Percentiles rank a stretch among this genome's conserved stretches.
Conservation (phyloP, 306 rosid species). For the Betula pendula region DNA sequence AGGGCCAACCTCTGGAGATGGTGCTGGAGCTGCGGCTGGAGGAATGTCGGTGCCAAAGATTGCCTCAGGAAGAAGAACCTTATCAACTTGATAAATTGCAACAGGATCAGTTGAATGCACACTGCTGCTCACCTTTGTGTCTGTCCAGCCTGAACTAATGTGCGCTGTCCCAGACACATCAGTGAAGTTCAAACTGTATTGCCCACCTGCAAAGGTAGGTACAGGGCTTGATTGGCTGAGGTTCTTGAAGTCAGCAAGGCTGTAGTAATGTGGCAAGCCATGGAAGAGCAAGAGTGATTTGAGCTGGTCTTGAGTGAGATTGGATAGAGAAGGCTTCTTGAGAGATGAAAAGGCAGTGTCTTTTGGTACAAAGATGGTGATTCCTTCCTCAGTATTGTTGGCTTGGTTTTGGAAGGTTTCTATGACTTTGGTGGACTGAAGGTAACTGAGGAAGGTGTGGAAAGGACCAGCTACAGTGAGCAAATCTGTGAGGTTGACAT, state of each 20-base stretch:
- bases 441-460: slow-evolving; percentile 69
- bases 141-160: slow-evolving; percentile 74
- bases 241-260: slow-evolving; percentile 69
- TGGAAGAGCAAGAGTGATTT: slow-evolving; percentile 80
- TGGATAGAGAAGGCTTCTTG: slow-evolving; percentile 62
- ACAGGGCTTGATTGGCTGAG: slow-evolving; percentile 60
- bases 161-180: slow-evolving; percentile 65
- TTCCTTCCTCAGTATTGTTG: slow-evolving; percentile 86
- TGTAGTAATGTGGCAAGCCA: slow-evolving; percentile 80
- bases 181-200: slow-evolving; percentile 71
- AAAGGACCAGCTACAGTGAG: slow-evolving; percentile 90
- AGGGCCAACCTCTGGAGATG: slow-evolving; percentile 66
- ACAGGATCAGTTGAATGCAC: slow-evolving; percentile 85
- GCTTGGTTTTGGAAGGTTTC: slow-evolving; percentile 95
- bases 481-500: slow-evolving; percentile 72
- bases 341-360: slow-evolving; percentile 61
- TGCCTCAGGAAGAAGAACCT: slow-evolving; percentile 82
- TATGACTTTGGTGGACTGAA: slow-evolving; percentile 73
- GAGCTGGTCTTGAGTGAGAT: slow-evolving; percentile 65
- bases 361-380: slow-evolving; percentile 84
- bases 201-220: slow-evolving; percentile 80
- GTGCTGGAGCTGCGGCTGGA: slow-evolving; percentile 83
- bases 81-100: slow-evolving; percentile 76
- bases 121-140: slow-evolving; percentile 76
- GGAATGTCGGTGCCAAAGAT: slow-evolving; percentile 86